phyloP scores from a whole-genome alignment of 345 rosid genomes.

The Salix exigua region DNA sequence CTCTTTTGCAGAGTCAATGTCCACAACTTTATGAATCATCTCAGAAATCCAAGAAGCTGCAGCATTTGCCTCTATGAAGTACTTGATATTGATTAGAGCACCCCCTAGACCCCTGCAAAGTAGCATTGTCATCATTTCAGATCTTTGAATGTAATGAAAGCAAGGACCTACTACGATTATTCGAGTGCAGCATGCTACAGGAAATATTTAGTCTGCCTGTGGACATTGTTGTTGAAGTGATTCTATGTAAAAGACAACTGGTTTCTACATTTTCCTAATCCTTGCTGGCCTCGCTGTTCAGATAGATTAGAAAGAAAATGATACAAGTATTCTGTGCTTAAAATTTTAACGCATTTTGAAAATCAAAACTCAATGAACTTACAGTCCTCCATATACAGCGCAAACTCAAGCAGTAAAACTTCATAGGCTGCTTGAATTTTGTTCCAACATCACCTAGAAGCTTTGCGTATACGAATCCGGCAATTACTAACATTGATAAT shows the following conservation, averaged over 20 bases:
- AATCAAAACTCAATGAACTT: conserved; percentile 16
- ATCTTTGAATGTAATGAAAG: no score
- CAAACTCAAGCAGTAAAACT: conserved; percentile 38
- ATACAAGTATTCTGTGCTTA: no score
- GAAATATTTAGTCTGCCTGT: no score
- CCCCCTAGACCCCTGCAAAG: neutral
- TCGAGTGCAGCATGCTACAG: neutral
- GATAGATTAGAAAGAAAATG: neutral
- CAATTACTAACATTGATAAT: conserved; percentile 34
- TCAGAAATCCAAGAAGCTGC: conserved; percentile 31
- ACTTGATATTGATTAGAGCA: conserved; percentile 6
- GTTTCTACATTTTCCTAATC: neutral
- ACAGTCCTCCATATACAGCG: conserved; percentile 45
- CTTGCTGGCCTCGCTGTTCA: neutral
- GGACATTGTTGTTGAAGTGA: neutral
- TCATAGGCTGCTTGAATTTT: conserved; percentile 35
- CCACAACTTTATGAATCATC: conserved; percentile 40
- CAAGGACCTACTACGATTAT: no score
- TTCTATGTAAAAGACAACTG: neutral
- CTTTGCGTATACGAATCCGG: conserved; percentile 41
- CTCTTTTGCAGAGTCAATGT: conserved; percentile 26
- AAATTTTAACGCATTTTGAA: no score
- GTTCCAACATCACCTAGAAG: conserved; percentile 33
- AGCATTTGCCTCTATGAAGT: conserved; percentile 33
- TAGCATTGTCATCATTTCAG: no score